Evolutionary conservation across 2,329 filamentous ascomycete species (phyloP).

Genomic region (Calonectria crousiana): DNA sequence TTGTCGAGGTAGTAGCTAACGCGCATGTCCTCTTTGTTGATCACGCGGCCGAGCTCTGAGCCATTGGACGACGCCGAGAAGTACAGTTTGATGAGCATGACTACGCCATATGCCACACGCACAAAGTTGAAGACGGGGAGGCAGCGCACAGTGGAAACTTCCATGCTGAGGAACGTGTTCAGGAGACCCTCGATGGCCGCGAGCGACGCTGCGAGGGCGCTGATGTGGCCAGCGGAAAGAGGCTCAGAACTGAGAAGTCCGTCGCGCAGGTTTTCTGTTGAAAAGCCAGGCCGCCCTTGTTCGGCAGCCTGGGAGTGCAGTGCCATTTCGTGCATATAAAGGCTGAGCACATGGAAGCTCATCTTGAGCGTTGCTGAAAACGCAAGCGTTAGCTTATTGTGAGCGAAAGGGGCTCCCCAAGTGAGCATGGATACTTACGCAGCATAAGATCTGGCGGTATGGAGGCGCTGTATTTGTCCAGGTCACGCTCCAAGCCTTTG

Average conservation of each 20-base stretch:
- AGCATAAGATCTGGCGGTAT: conserved; percentile 65
- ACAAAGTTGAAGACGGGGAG: conserved; percentile 80
- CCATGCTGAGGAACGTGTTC: conserved; percentile 73
- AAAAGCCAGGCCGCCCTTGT: conserved; percentile 62
- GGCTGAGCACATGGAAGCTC: conserved; percentile 72
- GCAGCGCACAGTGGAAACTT: conserved; percentile 69
- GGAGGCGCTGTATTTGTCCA: conserved; percentile 70
- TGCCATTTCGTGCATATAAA: conserved; percentile 83
- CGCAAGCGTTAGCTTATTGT: neutral
- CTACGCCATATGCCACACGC: conserved; percentile 77
- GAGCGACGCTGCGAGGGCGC: conserved; percentile 75
- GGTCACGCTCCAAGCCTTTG: conserved; percentile 72
- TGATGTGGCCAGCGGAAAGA: conserved; percentile 68
- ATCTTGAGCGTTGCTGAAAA: conserved; percentile 70
- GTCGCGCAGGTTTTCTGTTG: conserved; percentile 58
- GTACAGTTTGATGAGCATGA: conserved; percentile 81
- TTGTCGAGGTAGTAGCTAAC: conserved; percentile 75
- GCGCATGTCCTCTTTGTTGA: conserved; percentile 76
- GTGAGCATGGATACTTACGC: conserved; percentile 59
- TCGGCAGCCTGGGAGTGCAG: conserved; percentile 75
- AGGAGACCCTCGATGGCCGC: conserved; percentile 75
- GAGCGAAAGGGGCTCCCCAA: neutral
- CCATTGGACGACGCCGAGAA: conserved; percentile 73
- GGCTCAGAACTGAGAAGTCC: conserved; percentile 56
- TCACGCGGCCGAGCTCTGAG: conserved; percentile 76